Evolutionary conservation across 768 basidiomycete species (phyloP).

Genomic region (Sporobolomyces phaffii): DNA sequence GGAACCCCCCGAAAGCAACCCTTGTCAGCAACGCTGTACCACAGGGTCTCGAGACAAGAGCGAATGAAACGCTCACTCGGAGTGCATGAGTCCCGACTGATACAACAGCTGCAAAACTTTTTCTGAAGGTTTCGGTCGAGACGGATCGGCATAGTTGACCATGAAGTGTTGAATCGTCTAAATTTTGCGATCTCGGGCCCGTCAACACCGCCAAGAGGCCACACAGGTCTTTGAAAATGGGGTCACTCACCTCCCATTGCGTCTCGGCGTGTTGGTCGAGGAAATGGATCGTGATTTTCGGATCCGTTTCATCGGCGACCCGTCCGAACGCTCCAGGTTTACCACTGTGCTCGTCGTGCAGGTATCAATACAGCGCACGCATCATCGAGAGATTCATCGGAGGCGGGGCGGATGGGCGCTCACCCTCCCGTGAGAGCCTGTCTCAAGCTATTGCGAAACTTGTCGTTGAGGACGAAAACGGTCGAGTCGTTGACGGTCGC

Average conservation of each 20-base stretch:
- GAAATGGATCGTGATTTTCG: conserved; percentile 50
- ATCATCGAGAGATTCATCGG: no score
- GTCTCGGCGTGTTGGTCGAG: conserved; percentile 77
- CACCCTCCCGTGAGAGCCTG: conserved; percentile 85
- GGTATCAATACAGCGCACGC: no score
- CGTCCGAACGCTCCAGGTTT: conserved; percentile 59
- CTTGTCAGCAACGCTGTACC: no score
- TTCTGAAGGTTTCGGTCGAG: conserved; percentile 65
- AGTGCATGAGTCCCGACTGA: conserved; percentile 77
- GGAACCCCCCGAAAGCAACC: no score
- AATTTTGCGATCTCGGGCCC: no score
- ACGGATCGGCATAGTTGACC: conserved; percentile 85
- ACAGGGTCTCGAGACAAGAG: not conserved
- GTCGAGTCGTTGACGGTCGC: conserved; percentile 5
- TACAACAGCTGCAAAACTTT: conserved; percentile 77
- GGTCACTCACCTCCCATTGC: conserved; percentile 73
- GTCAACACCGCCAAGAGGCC: no score
- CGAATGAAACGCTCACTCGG: conserved; percentile 53
- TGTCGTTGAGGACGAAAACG: conserved; percentile 54
- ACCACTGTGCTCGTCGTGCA: no score
- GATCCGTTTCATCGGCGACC: conserved; percentile 57
- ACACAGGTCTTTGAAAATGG: no score
- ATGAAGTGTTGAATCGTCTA: conserved; percentile 96
- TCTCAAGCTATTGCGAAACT: conserved; percentile 71
- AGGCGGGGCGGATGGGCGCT: no score